A percentile compares a stretch with the other conserved stretches of the same genome.
These are phyloP conservation scores for Miscanthus lutarioriparius DNA, from an alignment of 176 grass and related monocot genomes.

Conservation along the genomic window DNA sequence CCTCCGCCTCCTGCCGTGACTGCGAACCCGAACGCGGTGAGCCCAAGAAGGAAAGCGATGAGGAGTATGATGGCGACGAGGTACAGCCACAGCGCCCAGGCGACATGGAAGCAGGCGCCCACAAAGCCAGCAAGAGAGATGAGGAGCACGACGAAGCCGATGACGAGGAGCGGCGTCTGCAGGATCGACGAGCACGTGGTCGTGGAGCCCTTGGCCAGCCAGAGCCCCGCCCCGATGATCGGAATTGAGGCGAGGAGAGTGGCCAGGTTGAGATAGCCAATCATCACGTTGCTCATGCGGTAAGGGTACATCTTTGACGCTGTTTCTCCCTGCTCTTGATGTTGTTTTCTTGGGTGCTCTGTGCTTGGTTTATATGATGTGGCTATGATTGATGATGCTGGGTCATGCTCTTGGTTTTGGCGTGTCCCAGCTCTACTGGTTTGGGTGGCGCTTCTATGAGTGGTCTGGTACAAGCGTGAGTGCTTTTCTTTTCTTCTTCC, in stretches of 20 bases:
- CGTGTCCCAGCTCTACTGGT: constrained; percentile 42
- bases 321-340: constrained; percentile 30
- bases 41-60: constrained; percentile 59
- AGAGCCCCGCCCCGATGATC: constrained; percentile 77
- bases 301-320: constrained; percentile 49
- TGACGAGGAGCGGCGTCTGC: constrained; percentile 76
- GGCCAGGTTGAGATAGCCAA: constrained; percentile 85
- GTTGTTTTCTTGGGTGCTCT: constrained; percentile 13
- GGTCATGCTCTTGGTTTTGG: constrained; percentile 31
- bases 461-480: constrained; percentile 40
- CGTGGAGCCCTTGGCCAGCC: constrained; percentile 67
- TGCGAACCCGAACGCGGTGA: constrained; percentile 82
- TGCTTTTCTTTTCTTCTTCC: constrained; percentile 26
- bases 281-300: constrained; percentile 72
- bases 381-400: constrained; percentile 20
- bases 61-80: constrained; percentile 71
- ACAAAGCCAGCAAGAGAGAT: constrained; percentile 85
- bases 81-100: constrained; percentile 90
- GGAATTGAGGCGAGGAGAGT: constrained; percentile 88
- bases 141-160: constrained; percentile 75
- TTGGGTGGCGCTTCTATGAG: constrained; percentile 39
- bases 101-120: constrained; percentile 91
- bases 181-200: constrained; percentile 70
- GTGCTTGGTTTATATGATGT: constrained; percentile 43
- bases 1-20: constrained; percentile 79